A percentile compares a stretch with the other conserved stretches of the same genome.
phyloP scores from a whole-genome alignment of 164 flowering plant species.

The Litsea cubeba region DNA sequence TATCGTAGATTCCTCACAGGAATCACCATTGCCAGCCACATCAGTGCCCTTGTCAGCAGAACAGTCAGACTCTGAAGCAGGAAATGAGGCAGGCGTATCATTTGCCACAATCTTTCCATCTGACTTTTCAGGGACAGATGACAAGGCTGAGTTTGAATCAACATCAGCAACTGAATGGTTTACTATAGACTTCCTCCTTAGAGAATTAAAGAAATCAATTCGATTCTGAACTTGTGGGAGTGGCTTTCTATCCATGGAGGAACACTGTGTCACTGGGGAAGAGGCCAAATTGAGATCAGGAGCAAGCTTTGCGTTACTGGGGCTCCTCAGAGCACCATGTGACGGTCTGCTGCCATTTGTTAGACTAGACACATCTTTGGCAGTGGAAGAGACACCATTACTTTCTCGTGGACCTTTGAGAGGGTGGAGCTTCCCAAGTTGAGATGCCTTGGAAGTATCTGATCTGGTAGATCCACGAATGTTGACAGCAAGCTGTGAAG shows the following conservation, averaged over 20 bases:
- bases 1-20: conserved; percentile 23
- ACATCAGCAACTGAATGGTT: conserved; percentile 23
- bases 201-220: conserved; percentile 69
- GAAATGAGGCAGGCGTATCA: conserved; percentile 12
- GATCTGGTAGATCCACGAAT: conserved; percentile 40
- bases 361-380: conserved; percentile 49
- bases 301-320: conserved; percentile 34
- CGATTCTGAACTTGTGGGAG: conserved; percentile 32
- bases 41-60: conserved; percentile 26
- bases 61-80: conserved; percentile 14
- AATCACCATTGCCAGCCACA: conserved; percentile 6
- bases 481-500: conserved; percentile 31
- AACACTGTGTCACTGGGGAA: conserved; percentile 23
- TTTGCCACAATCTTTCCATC: conserved; percentile 26
- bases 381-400: conserved; percentile 43
- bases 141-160: conserved; percentile 30
- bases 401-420: conserved; percentile 65
- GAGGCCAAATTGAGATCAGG: conserved; percentile 46
- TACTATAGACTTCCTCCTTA: conserved; percentile 59
- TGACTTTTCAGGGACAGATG: conserved; percentile 30
- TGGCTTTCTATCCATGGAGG: conserved; percentile 49
- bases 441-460: conserved; percentile 54
- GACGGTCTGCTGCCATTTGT: conserved; percentile 33
- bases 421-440: conserved; percentile 59
- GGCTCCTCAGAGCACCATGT: conserved; percentile 23